Evolutionary conservation across 495 filamentous ascomycete genomes (phyloP).

Genomic region (Evernia prunastri): DNA sequence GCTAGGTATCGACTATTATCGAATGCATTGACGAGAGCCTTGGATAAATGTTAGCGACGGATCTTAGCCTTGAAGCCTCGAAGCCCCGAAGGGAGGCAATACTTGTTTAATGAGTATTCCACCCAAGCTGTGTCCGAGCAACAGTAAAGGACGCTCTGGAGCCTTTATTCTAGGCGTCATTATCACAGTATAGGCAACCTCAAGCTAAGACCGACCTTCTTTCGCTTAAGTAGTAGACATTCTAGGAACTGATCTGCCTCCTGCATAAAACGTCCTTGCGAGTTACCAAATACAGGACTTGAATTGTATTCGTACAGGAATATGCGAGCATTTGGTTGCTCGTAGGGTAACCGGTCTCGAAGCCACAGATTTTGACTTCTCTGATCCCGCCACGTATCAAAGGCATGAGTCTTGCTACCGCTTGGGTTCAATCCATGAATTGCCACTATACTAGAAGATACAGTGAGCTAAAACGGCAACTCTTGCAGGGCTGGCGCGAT

Average conservation of each 20-base stretch:
- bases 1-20: not conserved
- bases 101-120: conserved; percentile 15
- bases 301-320: conserved; percentile 18
- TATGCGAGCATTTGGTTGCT: conserved; percentile 4
- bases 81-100: too few species aligned
- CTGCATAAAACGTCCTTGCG: conserved; percentile 3
- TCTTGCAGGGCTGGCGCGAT: not conserved
- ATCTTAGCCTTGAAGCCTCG: not conserved
- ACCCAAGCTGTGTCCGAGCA: conserved; percentile 16
- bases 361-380: conserved; percentile 11
- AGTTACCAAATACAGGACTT: conserved; percentile 2
- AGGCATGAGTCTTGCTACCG: conserved; percentile 1
- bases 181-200: not conserved
- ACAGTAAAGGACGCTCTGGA: conserved; percentile 10
- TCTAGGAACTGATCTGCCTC: conserved; percentile 12
- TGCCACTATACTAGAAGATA: conserved; percentile 11
- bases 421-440: conserved; percentile 15
- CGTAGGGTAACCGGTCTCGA: conserved; percentile 12
- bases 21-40: conserved; percentile 13
- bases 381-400: not conserved
- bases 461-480: not conserved
- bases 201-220: not conserved
- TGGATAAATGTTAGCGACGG: not conserved
- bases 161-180: not conserved
- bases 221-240: conserved; percentile 1